Evolutionary conservation across 306 rosid species (phyloP), one percentile per base, ranked within the genome.

Genomic region (Oemleria cerasiformis): DNA sequence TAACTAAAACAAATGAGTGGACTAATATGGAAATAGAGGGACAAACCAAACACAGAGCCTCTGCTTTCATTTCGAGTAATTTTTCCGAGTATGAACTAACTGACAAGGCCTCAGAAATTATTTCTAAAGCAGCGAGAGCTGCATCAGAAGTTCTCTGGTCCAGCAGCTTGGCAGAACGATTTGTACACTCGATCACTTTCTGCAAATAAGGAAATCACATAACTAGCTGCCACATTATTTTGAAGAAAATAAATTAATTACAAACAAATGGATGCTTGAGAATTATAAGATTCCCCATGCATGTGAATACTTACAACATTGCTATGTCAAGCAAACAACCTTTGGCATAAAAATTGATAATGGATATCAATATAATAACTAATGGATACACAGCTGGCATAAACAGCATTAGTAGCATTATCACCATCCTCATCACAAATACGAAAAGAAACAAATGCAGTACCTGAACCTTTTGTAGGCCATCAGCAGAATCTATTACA

Each of bases 11-110:
- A 47, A 76, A 77, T 36, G 65, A 42, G 64, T 11, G 9, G 21
- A 51, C 25, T 62, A 80, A 68, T 67, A 49, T 79, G 67, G 41
- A 48, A 75, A 71, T 56, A 74, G n/a, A 43, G 39, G 61, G 63
- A 75, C 86, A 51, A 60, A 94, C 97, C 92, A 85, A 62, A 82
- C 69, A 76, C n/a, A 91, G 80, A 72, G 96, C 92, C 85, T 91
- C 96, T 23, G 88, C 97, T 81, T 94, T 94, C 91, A 89, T 84
- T 86, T 87, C 87, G 68, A 91, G 91, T 86, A 94, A 84, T 55
- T 79, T 87, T 81, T 94, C 98, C 8, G 97, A 91, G 84, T 86
- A 87, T 56, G 72, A 70, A 80, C 96, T 85, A 70, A 85, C 86
- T 50, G 91, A 84, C 75, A 89, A 65, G 69, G 90, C 97, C 83